Percentiles rank a stretch among this genome's conserved stretches.
Evolutionary conservation across 2,329 filamentous ascomycete genomes (phyloP).

Genomic region (Rachicladosporium sp.): DNA sequence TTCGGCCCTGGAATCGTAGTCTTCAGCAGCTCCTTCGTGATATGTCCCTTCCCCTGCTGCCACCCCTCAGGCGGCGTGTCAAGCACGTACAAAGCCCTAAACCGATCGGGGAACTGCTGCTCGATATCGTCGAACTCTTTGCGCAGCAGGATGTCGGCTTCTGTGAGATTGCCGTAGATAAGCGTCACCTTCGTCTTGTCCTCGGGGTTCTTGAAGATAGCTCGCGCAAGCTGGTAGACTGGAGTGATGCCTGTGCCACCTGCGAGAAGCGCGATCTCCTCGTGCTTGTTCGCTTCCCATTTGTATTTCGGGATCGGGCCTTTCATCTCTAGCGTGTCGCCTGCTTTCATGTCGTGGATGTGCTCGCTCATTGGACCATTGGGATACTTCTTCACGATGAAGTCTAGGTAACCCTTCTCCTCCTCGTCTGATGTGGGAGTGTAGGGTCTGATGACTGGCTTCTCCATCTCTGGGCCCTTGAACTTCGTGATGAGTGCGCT

Average conservation of each 20-base stretch:
- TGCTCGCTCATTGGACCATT: conserved; percentile 85
- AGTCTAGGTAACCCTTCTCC: conserved; percentile 66
- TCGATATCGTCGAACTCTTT: conserved; percentile 74
- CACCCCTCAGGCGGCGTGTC: conserved; percentile 73
- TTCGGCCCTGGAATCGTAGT: conserved; percentile 88
- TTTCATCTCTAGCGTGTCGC: conserved; percentile 81
- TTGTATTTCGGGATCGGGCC: conserved; percentile 89
- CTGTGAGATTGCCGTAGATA: conserved; percentile 77
- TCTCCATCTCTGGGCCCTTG: conserved; percentile 70
- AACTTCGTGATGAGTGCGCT: conserved; percentile 87
- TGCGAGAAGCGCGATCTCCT: conserved; percentile 77
- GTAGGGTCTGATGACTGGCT: conserved; percentile 82
- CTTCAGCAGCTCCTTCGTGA: conserved; percentile 88
- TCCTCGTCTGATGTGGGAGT: conserved; percentile 85
- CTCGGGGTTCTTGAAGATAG: conserved; percentile 89
- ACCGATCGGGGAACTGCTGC: conserved; percentile 89
- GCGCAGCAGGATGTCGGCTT: conserved; percentile 87
- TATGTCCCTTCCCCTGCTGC: conserved; percentile 64
- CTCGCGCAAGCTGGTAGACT: conserved; percentile 87
- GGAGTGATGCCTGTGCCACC: conserved; percentile 95
- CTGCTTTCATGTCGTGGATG: conserved; percentile 68
- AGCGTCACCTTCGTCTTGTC: conserved; percentile 98
- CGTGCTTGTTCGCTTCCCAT: conserved; percentile 83
- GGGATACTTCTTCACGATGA: conserved; percentile 86
- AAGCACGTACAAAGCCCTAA: conserved; percentile 88